phyloP scores from a whole-genome alignment of 2,329 filamentous ascomycete genomes.

The Dactylonectria estremocensis region DNA sequence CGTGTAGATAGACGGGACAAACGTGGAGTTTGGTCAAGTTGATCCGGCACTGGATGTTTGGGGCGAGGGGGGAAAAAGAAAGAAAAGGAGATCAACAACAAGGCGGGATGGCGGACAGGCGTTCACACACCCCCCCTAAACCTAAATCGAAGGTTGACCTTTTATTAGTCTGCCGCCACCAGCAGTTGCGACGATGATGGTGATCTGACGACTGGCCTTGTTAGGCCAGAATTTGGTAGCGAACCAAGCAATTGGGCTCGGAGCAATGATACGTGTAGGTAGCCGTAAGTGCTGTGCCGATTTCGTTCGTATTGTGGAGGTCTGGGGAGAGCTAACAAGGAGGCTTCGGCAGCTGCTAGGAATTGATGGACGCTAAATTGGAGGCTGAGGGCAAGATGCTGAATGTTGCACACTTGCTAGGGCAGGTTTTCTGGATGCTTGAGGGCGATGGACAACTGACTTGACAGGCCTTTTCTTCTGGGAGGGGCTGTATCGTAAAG shows the following conservation, averaged over 20 bases:
- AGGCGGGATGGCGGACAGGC: background rate
- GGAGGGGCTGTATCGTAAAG: conserved; percentile 29
- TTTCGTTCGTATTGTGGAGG: conserved; percentile 39
- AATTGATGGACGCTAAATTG: conserved; percentile 42
- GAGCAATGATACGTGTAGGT: conserved; percentile 33
- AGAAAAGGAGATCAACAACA: background rate
- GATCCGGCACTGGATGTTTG: conserved; percentile 22
- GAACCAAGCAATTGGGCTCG: conserved; percentile 24
- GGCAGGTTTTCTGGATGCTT: conserved; percentile 7
- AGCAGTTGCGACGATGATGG: conserved; percentile 24
- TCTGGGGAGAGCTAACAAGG: conserved; percentile 48
- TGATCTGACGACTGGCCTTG: conserved; percentile 22
- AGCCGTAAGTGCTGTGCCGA: conserved; percentile 21
- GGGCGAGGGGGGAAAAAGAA: background rate
- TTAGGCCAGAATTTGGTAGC: conserved; percentile 4
- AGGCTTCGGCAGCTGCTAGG: conserved; percentile 40
- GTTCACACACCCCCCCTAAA: conserved; percentile 1
- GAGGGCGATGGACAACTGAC: conserved; percentile 34
- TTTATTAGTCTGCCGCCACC: conserved; percentile 7
- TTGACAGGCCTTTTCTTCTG: conserved; percentile 44
- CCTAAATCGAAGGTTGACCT: background rate
- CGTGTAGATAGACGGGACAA: conserved; percentile 18
- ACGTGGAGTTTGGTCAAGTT: conserved; percentile 18
- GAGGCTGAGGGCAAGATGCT: conserved; percentile 32
- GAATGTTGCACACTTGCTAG: conserved; percentile 20